Base-by-base conservation (phyloP, 2,329 filamentous ascomycete genomes). In the Penicillium brevicompactum region DNA sequence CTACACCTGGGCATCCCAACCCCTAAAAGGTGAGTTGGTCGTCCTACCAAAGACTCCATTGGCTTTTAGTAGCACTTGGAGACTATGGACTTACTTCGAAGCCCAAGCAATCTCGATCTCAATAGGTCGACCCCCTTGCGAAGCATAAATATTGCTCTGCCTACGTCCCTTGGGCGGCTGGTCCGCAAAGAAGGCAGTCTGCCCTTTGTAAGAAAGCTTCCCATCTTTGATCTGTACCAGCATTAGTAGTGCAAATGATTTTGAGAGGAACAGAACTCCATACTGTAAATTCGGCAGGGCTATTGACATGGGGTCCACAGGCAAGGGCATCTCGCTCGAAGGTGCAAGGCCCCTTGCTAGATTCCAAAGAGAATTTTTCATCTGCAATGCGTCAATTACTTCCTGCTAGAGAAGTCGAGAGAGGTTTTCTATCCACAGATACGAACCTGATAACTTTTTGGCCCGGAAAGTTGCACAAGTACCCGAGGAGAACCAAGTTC, bases 401-500 rank as follows among this genome's bases (percentile, higher is more conserved):
- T 49, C 8, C 14, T 13, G 16, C 30, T 34, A 40, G 38, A 37
- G 34, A n/a, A 5, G n/a, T 37, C 6, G 34, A 37, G 13, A 16
- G 24, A 22, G 21, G 8, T 2, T 5, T 45, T 7, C 34, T 32
- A 22, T 42, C 18, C 24, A 6, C 5, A 14, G 5, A 27, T 18
- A 66, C 70, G 18, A 38, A 74, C 72, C 71, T 40, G 68, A 63
- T 2, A 57, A 44, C 42, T 67, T 67, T 43, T 67, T 62, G 1
- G 62, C 51, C 22, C 58, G 64, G 59, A 74, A 88, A 0, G 83
- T 87, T 1, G 87, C 88, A 66, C 87, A 90, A 0, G 86, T 87
- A 2, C 87, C 87, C 1, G 78, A 80, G 0, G 80, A 80, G 66
- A 87, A 90, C 88, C 87, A 91, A 0, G 81, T 84, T 0, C 88